Percentiles rank a stretch among this genome's conserved stretches.
Evolutionary conservation across 140 eudicot species (phyloP).

Genomic region (Cichorium intybus): DNA sequence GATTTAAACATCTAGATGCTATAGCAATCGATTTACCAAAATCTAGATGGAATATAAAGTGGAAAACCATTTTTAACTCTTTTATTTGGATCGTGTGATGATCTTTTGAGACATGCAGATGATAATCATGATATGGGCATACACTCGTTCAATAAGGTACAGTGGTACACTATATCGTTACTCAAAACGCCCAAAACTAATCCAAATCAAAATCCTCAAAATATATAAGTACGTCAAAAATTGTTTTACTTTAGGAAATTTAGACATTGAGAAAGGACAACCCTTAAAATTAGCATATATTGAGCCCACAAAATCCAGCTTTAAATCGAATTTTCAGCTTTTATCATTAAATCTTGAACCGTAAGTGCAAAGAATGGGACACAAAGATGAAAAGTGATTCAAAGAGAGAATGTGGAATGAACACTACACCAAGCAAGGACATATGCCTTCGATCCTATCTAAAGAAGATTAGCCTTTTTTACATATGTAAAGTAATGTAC

Average conservation of each 20-base stretch:
- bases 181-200: too few relatives aligned
- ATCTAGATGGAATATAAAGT: too few relatives aligned
- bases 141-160: too few relatives aligned
- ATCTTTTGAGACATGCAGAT: too few relatives aligned
- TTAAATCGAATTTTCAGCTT: background rate
- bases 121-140: too few relatives aligned
- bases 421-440: background rate
- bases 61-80: too few relatives aligned
- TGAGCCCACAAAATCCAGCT: background rate
- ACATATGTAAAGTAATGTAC: background rate
- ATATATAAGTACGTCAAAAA: background rate
- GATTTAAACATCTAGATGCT: too few relatives aligned
- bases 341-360: background rate
- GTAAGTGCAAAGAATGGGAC: background rate
- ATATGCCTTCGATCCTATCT: background rate
- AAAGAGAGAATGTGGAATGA: conserved; percentile 4
- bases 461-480: background rate
- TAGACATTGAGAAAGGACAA: background rate
- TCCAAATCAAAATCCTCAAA: too few relatives aligned
- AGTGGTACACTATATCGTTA: too few relatives aligned
- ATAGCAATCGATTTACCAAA: too few relatives aligned
- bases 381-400: background rate
- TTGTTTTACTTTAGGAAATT: background rate
- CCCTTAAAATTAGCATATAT: background rate
- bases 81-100: too few relatives aligned